These are phyloP conservation scores for Xylaria sp. DNA, from an alignment of 2,329 filamentous ascomycete genomes.

Conservation along the genomic window DNA sequence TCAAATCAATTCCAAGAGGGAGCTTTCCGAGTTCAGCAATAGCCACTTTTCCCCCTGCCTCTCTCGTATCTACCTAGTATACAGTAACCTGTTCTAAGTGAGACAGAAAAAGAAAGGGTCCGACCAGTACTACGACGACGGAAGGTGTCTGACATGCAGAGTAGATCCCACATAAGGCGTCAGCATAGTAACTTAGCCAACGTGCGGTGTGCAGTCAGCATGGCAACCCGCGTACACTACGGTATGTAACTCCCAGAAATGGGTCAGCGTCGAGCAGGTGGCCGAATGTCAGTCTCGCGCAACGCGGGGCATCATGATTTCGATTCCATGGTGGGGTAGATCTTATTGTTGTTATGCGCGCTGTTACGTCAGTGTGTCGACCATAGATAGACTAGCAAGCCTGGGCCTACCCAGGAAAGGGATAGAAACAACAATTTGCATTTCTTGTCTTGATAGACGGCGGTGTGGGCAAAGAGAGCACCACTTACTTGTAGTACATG, in stretches of 20 bases:
- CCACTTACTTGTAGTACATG: background rate
- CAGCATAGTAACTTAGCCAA: slow-evolving; percentile 33
- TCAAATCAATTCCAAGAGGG: slow-evolving; percentile 32
- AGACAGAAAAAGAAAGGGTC: slow-evolving; percentile 9
- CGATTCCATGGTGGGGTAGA: slow-evolving; percentile 34
- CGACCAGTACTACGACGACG: slow-evolving; percentile 17
- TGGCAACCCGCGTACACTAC: slow-evolving; percentile 5
- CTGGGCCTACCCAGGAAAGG: too few relatives aligned
- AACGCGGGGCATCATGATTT: slow-evolving; percentile 29
- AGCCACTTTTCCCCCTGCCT: background rate
- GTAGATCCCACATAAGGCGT: slow-evolving; percentile 31
- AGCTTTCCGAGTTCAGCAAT: slow-evolving; percentile 16
- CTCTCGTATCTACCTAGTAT: slow-evolving; percentile 1
- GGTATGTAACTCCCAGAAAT: slow-evolving; percentile 32
- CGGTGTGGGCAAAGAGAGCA: background rate
- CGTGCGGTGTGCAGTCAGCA: slow-evolving; percentile 38
- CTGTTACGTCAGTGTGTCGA: slow-evolving; percentile 34
- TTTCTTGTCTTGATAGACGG: slow-evolving; percentile 21
- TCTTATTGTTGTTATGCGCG: slow-evolving; percentile 16
- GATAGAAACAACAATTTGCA: slow-evolving; percentile 24
- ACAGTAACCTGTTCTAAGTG: background rate
- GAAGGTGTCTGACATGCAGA: slow-evolving; percentile 34
- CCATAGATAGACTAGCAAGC: slow-evolving; percentile 7
- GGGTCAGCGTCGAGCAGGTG: slow-evolving; percentile 7
- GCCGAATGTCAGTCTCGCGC: slow-evolving; percentile 17